Base-by-base conservation (phyloP, 768 basidiomycete genomes). In the Leucogyrophana mollusca region DNA sequence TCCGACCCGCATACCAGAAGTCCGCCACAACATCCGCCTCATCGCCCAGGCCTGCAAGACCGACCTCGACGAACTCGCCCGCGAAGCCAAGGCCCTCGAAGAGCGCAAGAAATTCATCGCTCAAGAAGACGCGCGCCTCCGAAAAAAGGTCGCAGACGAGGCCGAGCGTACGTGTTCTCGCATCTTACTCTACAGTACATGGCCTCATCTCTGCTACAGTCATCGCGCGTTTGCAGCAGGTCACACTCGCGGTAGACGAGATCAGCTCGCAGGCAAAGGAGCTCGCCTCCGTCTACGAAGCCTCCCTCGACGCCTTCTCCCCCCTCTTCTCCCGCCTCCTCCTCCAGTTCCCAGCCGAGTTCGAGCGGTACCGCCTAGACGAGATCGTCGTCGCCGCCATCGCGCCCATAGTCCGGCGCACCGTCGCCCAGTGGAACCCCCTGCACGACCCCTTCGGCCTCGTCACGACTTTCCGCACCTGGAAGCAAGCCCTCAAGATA, bases 301-400 rank as follows among this genome's bases (percentile, higher is more conserved):
- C 80, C 2, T 81, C 87, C 0, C 68, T 96, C 17, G 83, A 87
- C 9, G 73, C 80, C 1, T 87, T 97, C 57, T 80, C 83, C 4
- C 82, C 82, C 1, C 68, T 78, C 37, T 85, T 96, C 58, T 77
- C 85, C 53, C 79, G 75, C 35, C 75, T 98, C n/a, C 68, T 87
- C 14, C 71, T 74, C 37, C 77, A 88, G 36, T 94, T 80, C 52
- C 66, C 78, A 3, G 56, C 65, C 11, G 95, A 98, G 59, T 94
- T 90, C 57, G 83, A 86, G 17, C 73, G 65, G 45, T 88, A 94
- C 58, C 73, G 76, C 13, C 68, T 99, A 25, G 96, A 98, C 53
- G 94, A 98, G 59, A 81, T 98, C 18, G 82, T 95, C 4, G 90
- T 99, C 3, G 94, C 87, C 16, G 93, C 95, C 4, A 87, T 99